Conservation (phyloP, 2,329 filamentous ascomycete genomes). For the Microdochium trichocladiopsis region DNA sequence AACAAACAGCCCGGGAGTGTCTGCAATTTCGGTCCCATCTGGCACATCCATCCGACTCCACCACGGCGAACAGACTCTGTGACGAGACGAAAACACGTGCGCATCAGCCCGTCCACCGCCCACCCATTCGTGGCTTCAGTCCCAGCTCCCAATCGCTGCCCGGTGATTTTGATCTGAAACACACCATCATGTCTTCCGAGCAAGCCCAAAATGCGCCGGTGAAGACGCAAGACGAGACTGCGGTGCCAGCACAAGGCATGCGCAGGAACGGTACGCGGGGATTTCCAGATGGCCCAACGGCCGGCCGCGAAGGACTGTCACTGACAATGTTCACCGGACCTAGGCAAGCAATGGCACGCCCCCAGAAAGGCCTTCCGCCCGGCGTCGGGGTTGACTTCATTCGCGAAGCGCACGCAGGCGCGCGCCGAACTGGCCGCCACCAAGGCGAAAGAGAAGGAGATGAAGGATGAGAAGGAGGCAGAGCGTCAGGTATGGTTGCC, state of each 20-base stretch:
- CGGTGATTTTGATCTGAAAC: not conserved
- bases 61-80: too few relatives aligned
- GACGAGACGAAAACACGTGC: too few relatives aligned
- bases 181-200: slow-evolving; percentile 34
- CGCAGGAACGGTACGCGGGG: slow-evolving; percentile 67
- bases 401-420: slow-evolving; percentile 66
- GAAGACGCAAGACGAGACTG: slow-evolving; percentile 22
- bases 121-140: too few relatives aligned
- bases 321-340: slow-evolving; percentile 8
- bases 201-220: slow-evolving; percentile 21
- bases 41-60: too few relatives aligned
- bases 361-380: slow-evolving; percentile 82
- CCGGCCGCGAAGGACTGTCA: too few relatives aligned
- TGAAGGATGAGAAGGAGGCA: slow-evolving; percentile 94
- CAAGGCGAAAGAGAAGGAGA: slow-evolving; percentile 89
- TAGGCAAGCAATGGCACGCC: slow-evolving; percentile 93
- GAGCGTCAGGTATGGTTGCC: slow-evolving; percentile 70
- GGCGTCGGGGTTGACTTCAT: slow-evolving; percentile 68
- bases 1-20: too few relatives aligned
- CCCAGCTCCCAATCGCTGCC: not conserved
- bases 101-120: too few relatives aligned
- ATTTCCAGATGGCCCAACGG: not conserved
- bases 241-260: slow-evolving; percentile 51
- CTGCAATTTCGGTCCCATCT: too few relatives aligned
- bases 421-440: slow-evolving; percentile 65